Evolutionary conservation across 2,329 filamentous ascomycete species (phyloP).

Genomic region (Phyllosticta ampelicida): DNA sequence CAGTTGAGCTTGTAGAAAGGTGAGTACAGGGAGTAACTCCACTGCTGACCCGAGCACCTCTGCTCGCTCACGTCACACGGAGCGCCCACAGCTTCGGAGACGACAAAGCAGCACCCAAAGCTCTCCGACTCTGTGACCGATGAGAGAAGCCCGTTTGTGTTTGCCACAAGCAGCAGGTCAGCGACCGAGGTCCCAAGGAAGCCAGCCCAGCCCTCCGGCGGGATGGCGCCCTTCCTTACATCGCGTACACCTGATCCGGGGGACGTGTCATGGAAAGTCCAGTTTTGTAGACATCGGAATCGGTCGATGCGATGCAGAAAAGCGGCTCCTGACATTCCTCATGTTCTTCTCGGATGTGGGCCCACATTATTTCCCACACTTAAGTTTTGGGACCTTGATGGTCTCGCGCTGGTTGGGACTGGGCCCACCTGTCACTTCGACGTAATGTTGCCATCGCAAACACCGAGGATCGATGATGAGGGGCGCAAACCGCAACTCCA

Average conservation of each 20-base stretch:
- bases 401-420: not conserved
- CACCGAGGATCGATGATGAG: too few species aligned
- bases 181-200: not conserved
- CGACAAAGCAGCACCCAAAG: not conserved
- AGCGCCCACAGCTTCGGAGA: not conserved
- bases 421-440: not conserved
- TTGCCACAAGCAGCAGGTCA: not conserved
- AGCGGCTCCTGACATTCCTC: not conserved
- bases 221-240: too few species aligned
- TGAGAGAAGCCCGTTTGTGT: not conserved
- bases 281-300: not conserved
- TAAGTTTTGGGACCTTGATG: not conserved
- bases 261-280: too few species aligned
- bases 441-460: not conserved
- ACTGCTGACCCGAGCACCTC: not conserved
- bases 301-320: not conserved
- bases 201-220: not conserved
- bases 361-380: not conserved
- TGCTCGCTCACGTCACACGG: not conserved
- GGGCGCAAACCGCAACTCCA: too few species aligned
- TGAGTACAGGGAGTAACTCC: too few species aligned
- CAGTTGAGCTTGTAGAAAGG: too few species aligned
- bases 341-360: too few species aligned
- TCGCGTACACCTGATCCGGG: too few species aligned
- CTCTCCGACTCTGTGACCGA: not conserved